These are phyloP conservation scores for Penicillium vulpinum DNA, from an alignment of 2,329 filamentous ascomycete genomes.

Conservation along the genomic window DNA sequence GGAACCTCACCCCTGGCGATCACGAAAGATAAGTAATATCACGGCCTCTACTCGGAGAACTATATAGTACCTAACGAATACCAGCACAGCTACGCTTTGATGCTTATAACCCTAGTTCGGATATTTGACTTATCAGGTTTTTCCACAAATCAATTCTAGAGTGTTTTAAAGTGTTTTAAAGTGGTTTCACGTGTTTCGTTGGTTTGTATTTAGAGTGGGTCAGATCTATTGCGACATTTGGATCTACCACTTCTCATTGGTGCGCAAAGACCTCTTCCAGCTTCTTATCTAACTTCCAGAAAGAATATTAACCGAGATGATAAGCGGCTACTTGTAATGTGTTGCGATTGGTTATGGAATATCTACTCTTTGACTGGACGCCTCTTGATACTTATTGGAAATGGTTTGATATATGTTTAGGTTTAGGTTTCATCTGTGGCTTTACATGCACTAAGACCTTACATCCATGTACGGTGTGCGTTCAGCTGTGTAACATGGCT, in stretches of 20 bases:
- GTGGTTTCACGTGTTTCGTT: too few relatives aligned
- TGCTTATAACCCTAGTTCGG: too few relatives aligned
- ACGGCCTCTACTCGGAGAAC: too few relatives aligned
- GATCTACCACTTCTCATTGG: not conserved
- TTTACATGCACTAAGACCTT: not conserved
- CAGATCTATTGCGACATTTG: not conserved
- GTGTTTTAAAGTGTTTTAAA: too few relatives aligned
- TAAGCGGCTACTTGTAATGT: too few relatives aligned
- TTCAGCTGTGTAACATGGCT: not conserved
- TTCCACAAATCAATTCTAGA: not conserved
- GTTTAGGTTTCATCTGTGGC: not conserved
- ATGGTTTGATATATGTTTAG: not conserved
- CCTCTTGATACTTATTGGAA: too few relatives aligned
- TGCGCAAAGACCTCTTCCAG: not conserved
- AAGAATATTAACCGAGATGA: not conserved
- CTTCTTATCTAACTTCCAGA: not conserved
- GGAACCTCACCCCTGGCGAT: slow-evolving; percentile 11
- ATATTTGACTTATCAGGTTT: not conserved
- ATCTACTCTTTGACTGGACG: not conserved
- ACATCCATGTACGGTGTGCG: not conserved
- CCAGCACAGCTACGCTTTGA: not conserved
- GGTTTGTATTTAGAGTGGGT: too few relatives aligned
- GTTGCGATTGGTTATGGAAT: not conserved
- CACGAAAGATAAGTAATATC: slow-evolving; percentile 9
- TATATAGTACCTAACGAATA: too few relatives aligned